These are phyloP conservation scores for Rheum nobile DNA, from an alignment of 148 eudicot species.

Conservation along the genomic window DNA sequence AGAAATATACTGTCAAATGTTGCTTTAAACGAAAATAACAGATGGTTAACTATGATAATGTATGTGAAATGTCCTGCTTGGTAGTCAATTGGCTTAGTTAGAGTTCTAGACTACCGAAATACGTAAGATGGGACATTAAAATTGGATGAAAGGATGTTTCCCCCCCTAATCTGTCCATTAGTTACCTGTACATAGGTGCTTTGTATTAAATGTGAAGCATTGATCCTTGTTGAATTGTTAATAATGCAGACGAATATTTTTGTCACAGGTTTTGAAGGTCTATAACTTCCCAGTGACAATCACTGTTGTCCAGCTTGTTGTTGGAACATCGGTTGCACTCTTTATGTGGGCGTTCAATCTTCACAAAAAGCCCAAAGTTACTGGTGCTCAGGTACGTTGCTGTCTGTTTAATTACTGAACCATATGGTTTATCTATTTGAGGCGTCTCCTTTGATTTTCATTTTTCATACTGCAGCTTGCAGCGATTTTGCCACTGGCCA, in stretches of 20 bases:
- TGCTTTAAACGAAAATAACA: neutral
- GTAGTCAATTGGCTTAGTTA: neutral
- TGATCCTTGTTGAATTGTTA: constrained; percentile 1
- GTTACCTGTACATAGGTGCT: neutral
- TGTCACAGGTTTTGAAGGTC: constrained; percentile 76
- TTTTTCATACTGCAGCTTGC: constrained; percentile 45
- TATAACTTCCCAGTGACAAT: constrained; percentile 68
- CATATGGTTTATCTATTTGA: neutral
- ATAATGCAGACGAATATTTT: neutral
- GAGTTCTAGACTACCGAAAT: neutral
- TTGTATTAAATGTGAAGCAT: neutral
- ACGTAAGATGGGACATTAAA: neutral
- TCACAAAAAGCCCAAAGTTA: constrained; percentile 70
- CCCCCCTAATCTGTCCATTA: neutral
- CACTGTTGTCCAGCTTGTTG: constrained; percentile 65
- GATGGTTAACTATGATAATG: neutral
- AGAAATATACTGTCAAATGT: neutral
- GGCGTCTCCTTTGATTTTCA: neutral
- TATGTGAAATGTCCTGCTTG: neutral
- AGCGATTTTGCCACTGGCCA: constrained; percentile 69
- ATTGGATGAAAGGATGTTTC: neutral
- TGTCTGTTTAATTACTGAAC: neutral
- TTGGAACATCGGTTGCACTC: constrained; percentile 57
- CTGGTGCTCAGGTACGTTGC: constrained; percentile 50
- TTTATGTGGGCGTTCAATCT: constrained; percentile 79